Evolutionary conservation across 495 filamentous ascomycete genomes (phyloP).

Genomic region (Penicillium psychrofluorescens): DNA sequence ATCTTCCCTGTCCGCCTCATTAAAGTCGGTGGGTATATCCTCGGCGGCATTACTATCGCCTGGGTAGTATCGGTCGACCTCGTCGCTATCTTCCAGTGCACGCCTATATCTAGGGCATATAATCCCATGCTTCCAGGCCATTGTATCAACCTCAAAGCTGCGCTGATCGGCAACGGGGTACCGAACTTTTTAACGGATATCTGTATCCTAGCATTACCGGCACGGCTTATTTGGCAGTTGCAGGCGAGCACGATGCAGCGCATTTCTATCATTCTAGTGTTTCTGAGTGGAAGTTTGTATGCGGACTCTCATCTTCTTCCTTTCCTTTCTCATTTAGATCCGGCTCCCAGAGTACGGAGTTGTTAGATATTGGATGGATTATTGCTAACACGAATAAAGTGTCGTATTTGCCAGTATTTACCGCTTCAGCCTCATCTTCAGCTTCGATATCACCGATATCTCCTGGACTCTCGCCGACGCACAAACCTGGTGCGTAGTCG

Average conservation of each 20-base stretch:
- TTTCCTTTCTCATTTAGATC: neutral
- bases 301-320: neutral
- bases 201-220: constrained; percentile 36
- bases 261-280: constrained; percentile 7
- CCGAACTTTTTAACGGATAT: constrained; percentile 42
- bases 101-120: constrained; percentile 35
- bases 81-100: constrained; percentile 38
- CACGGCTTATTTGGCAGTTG: constrained; percentile 34
- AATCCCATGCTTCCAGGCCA: constrained; percentile 19
- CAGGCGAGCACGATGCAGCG: constrained; percentile 11
- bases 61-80: constrained; percentile 38
- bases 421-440: constrained; percentile 12
- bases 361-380: neutral
- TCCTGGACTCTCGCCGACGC: constrained; percentile 13
- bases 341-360: neutral
- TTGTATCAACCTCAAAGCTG: constrained; percentile 38
- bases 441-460: constrained; percentile 5
- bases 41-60: constrained; percentile 27
- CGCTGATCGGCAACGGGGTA: constrained; percentile 39
- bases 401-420: constrained; percentile 12
- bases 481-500: constrained; percentile 17
- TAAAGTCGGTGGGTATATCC: constrained; percentile 25
- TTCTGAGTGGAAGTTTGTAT: constrained; percentile 11
- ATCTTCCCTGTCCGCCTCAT: constrained; percentile 34
- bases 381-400: neutral